Conservation (phyloP, 23 red algal species). For the Gracilaria caudata region DNA sequence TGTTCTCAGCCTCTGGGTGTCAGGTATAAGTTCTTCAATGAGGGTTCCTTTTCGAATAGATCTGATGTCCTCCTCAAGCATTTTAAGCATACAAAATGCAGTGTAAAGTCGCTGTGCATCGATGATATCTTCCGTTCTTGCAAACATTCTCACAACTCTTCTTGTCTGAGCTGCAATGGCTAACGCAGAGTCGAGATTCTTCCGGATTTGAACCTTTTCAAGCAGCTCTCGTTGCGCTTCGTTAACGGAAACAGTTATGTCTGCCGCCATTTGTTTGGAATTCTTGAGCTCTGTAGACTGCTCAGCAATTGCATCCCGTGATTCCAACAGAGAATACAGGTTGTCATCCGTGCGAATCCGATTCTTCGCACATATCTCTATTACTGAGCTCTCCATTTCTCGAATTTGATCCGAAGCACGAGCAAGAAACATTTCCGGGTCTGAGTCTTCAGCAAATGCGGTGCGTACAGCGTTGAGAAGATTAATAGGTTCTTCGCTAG, state of each 20-base stretch:
- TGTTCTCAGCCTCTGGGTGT: slow-evolving; percentile 26
- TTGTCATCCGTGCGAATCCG: slow-evolving; percentile 63
- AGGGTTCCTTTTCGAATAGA: slow-evolving; percentile 31
- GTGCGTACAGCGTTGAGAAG: slow-evolving; percentile 50
- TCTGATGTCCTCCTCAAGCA: slow-evolving; percentile 48
- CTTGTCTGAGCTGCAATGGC: slow-evolving; percentile 47
- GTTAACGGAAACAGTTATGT: slow-evolving; percentile 33
- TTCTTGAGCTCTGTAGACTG: slow-evolving; percentile 38
- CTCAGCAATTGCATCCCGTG: slow-evolving; percentile 53
- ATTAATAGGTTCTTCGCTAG: slow-evolving; percentile 29
- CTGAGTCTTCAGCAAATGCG: slow-evolving; percentile 42
- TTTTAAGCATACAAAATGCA: slow-evolving; percentile 48
- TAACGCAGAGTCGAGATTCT: slow-evolving; percentile 49
- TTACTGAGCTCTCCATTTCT: slow-evolving; percentile 39
- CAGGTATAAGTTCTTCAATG: slow-evolving; percentile 52
- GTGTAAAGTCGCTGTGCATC: slow-evolving; percentile 54
- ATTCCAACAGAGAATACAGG: slow-evolving; percentile 49
- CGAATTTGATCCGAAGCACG: slow-evolving; percentile 40
- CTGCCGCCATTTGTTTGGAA: not conserved
- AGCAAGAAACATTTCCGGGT: slow-evolving; percentile 42
- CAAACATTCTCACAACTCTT: slow-evolving; percentile 53
- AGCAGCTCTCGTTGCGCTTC: slow-evolving; percentile 23
- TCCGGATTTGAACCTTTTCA: slow-evolving; percentile 33
- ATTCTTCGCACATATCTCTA: slow-evolving; percentile 60
- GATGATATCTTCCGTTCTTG: slow-evolving; percentile 60